Evolutionary conservation across 192 early-diverging fungal species (phyloP).

Genomic region (Coemansia sp.): DNA sequence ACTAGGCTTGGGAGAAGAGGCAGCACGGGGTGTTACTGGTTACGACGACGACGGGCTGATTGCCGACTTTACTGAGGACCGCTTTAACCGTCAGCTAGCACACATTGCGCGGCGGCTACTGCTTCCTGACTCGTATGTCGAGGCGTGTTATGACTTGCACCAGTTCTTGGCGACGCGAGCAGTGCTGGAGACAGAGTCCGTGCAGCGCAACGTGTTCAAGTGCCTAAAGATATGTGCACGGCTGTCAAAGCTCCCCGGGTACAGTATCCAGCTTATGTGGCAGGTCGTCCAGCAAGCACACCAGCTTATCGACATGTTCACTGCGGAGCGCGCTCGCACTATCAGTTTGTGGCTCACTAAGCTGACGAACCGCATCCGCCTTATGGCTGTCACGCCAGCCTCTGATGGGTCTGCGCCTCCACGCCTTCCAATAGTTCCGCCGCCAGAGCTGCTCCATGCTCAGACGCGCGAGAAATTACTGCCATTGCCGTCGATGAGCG

Average conservation of each 20-base stretch:
- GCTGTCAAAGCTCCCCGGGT: conserved; percentile 53
- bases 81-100: conserved; percentile 40
- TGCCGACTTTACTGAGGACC: conserved; percentile 53
- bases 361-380: conserved; percentile 46
- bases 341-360: conserved; percentile 42
- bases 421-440: conserved; percentile 40
- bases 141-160: conserved; percentile 49
- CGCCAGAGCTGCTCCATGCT: conserved; percentile 40
- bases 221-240: conserved; percentile 54
- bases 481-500: conserved; percentile 41
- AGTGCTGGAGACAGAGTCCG: conserved; percentile 23
- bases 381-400: conserved; percentile 52
- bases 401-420: conserved; percentile 52
- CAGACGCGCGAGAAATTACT: conserved; percentile 32
- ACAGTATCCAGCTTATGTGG: conserved; percentile 56
- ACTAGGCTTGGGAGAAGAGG: neutral
- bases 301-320: conserved; percentile 24
- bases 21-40: neutral
- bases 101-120: conserved; percentile 39
- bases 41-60: conserved; percentile 39
- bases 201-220: conserved; percentile 55
- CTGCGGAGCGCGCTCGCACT: conserved; percentile 30
- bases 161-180: conserved; percentile 32
- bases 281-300: conserved; percentile 51
- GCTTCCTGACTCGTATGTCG: conserved; percentile 48